phyloP scores from a whole-genome alignment of 805 yeast genomes.

The Wickerhamiella azymoides region DNA sequence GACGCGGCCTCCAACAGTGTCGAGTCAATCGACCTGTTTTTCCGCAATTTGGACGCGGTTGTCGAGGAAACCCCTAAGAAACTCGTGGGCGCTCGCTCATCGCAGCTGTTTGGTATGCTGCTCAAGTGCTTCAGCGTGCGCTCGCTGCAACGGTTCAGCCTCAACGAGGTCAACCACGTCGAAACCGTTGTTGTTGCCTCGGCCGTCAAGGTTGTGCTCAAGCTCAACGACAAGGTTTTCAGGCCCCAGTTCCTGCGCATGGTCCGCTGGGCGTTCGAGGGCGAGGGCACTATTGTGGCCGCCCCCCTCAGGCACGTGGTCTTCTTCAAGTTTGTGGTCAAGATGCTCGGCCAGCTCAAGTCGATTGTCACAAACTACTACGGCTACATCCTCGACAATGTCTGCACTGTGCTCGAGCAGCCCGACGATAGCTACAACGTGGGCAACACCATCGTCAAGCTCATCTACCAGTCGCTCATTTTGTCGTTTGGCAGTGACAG shows the following conservation, averaged over 20 bases:
- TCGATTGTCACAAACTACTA: slow-evolving; percentile 80
- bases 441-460: slow-evolving; percentile 50
- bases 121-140: slow-evolving; percentile 55
- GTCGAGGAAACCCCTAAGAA: slow-evolving; percentile 60
- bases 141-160: slow-evolving; percentile 46
- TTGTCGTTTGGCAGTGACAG: slow-evolving; percentile 79
- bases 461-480: slow-evolving; percentile 56
- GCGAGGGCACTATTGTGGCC: slow-evolving; percentile 38
- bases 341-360: slow-evolving; percentile 68
- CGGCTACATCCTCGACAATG: slow-evolving; percentile 73
- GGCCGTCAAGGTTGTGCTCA: slow-evolving; percentile 68
- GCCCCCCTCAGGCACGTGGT: slow-evolving; percentile 46
- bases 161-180: slow-evolving; percentile 62
- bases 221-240: slow-evolving; percentile 84
- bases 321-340: slow-evolving; percentile 75
- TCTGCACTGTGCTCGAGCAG: slow-evolving; percentile 23
- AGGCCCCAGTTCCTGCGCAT: slow-evolving; percentile 80
- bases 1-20: slow-evolving; percentile 22
- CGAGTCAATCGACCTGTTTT: slow-evolving; percentile 49
- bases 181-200: slow-evolving; percentile 64
- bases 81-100: slow-evolving; percentile 56
- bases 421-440: slow-evolving; percentile 21
- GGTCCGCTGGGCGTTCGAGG: slow-evolving; percentile 85
- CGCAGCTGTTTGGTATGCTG: slow-evolving; percentile 53
- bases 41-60: slow-evolving; percentile 51